Evolutionary conservation across 163 green algal genomes (phyloP).

Genomic region (Scenedesmus sp.): DNA sequence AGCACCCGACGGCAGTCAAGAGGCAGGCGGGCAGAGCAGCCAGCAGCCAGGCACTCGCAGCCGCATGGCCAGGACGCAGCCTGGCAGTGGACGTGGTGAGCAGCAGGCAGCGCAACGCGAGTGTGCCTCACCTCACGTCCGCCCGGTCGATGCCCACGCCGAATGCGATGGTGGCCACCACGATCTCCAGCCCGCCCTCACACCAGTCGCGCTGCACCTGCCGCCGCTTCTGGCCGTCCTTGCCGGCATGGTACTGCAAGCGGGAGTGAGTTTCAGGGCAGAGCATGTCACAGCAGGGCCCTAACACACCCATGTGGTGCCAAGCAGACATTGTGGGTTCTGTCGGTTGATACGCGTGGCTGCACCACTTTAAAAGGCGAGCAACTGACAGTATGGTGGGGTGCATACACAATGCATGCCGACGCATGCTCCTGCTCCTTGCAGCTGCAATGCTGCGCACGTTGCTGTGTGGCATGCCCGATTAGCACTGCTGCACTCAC

Average conservation of each 20-base stretch:
- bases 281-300: not conserved
- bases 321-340: too few relatives aligned
- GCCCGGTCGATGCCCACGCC: constrained; percentile 77
- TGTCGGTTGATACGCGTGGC: too few relatives aligned
- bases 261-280: not conserved
- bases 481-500: not conserved
- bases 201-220: constrained; percentile 59
- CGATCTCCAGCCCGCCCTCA: constrained; percentile 51
- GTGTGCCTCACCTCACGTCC: constrained; percentile 81
- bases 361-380: not conserved
- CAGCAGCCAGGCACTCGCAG: too few relatives aligned
- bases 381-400: too few relatives aligned
- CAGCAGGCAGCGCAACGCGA: constrained; percentile 60
- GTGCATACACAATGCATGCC: too few relatives aligned
- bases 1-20: too few relatives aligned
- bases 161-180: constrained; percentile 72
- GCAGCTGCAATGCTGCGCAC: not conserved
- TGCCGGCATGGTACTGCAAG: constrained; percentile 81
- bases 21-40: too few relatives aligned
- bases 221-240: constrained; percentile 51
- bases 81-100: too few relatives aligned
- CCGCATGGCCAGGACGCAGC: too few relatives aligned
- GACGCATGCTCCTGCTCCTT: not conserved
- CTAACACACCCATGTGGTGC: not conserved
- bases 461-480: not conserved